A percentile compares a stretch with the other conserved stretches of the same genome.
Conservation (phyloP, 1,284 basidiomycete species). For the Puccinia hordei region DNA sequence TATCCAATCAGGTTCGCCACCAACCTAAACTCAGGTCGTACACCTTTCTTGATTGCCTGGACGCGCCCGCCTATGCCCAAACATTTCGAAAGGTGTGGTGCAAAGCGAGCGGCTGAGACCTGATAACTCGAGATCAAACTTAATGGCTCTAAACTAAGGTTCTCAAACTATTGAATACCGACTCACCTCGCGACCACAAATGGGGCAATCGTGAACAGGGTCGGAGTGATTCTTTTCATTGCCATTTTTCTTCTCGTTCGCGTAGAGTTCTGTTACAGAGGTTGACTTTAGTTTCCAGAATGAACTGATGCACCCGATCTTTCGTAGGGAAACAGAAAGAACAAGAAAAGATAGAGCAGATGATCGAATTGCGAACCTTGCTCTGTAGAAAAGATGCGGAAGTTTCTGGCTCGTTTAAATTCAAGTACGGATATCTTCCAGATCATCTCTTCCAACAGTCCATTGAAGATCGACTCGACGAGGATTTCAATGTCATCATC, state of each 20-base stretch:
- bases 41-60: constrained; percentile 23
- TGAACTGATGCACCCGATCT: background rate
- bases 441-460: constrained; percentile 36
- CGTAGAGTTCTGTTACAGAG: background rate
- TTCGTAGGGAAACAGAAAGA: background rate
- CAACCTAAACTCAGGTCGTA: constrained; percentile 19
- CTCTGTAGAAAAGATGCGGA: constrained; percentile 11
- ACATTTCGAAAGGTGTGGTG: constrained; percentile 48
- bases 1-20: background rate
- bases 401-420: constrained; percentile 37
- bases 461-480: constrained; percentile 24
- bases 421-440: constrained; percentile 42
- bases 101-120: constrained; percentile 47
- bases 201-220: constrained; percentile 25
- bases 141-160: background rate
- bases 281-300: background rate
- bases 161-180: background rate
- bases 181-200: constrained; percentile 38
- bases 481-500: background rate
- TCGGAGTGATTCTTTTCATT: constrained; percentile 34
- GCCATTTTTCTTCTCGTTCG: constrained; percentile 24
- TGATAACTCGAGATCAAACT: constrained; percentile 1
- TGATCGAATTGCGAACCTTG: constrained; percentile 29
- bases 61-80: constrained; percentile 36
- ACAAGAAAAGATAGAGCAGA: background rate